Evolutionary conservation across 306 rosid genomes (phyloP), one percentile per base, ranked within the genome.

Genomic region (Gastrolobium bilobum): DNA sequence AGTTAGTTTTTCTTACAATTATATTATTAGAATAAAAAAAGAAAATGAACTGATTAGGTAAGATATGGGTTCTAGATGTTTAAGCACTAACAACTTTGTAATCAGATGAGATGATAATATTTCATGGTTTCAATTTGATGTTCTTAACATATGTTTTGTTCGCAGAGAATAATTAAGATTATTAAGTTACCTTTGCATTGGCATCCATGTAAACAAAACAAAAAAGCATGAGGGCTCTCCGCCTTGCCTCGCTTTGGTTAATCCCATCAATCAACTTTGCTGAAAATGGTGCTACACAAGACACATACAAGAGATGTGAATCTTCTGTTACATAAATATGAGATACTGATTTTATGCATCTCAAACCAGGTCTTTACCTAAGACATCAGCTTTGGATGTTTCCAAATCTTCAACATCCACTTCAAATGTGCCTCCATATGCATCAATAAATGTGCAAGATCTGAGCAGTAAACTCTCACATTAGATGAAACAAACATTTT

Each of bases 231-330:
- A 94, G 91, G n/a, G 89, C 98, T 79, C 87, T 87, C 14, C 97
- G 96, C 77, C 98, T 90, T n/a, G 89, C 86, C 14, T 76, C 85
- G 14, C 87, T 92, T 87, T 80, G 93, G 81, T 94, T 94, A 42
- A 94, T 94, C 53, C 98, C 97, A 39, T 94, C 98, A 73, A 92
- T 88, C 66, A 94, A 78, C 84, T 71, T 85, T 1, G 96, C 93
- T 3, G 93, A 86, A 47, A 92, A 85, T 60, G 87, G 91, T 29
- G 96, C 98, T 94, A 74, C 63, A 73, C 52, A 78, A 54, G 73
- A 84, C 71, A 82, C 34, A 81, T 40, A 67, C 3, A 53, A 68
- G 40, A 79, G 15, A 71, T 11, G 57, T 71, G 50, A 76, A 69
- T 76, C 54, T 43, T 82, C 59, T 44, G 64, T 71, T 44, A 53